Evolutionary conservation across 2,329 filamentous ascomycete species (phyloP).

Genomic region (Neurospora sp.): DNA sequence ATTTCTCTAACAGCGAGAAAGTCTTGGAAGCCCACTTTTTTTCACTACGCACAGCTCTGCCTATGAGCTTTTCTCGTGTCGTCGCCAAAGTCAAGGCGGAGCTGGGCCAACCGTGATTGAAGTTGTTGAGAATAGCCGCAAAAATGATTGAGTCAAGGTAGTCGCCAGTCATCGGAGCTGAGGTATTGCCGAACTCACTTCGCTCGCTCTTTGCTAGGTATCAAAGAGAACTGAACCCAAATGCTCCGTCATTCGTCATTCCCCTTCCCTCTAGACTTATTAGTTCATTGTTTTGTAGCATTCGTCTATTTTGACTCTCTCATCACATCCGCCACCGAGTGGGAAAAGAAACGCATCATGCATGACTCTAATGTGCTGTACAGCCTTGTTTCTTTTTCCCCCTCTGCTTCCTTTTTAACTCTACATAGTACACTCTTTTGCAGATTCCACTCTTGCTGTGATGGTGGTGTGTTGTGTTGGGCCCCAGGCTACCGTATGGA

Average conservation of each 20-base stretch:
- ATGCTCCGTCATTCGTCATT: too few relatives aligned
- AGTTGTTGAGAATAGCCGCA: not conserved
- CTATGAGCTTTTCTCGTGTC: not conserved
- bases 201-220: not conserved
- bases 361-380: not conserved
- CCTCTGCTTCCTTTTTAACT: not conserved
- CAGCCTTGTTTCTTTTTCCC: not conserved
- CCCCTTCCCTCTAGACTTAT: too few relatives aligned
- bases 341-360: not conserved
- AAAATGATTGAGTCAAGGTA: not conserved
- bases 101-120: not conserved
- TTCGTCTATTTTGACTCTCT: not conserved
- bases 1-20: not conserved
- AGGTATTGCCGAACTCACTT: not conserved
- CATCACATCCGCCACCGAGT: not conserved
- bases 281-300: not conserved
- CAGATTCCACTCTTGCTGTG: conserved; percentile 2
- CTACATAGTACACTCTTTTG: not conserved
- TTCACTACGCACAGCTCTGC: not conserved
- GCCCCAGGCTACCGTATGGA: conserved; percentile 10
- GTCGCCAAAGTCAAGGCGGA: not conserved
- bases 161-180: too few relatives aligned
- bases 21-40: not conserved
- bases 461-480: not conserved
- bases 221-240: not conserved